Percentiles rank a stretch among this genome's conserved stretches.
phyloP scores from a whole-genome alignment of 1,284 basidiomycete species.

The Tilletia indica region DNA sequence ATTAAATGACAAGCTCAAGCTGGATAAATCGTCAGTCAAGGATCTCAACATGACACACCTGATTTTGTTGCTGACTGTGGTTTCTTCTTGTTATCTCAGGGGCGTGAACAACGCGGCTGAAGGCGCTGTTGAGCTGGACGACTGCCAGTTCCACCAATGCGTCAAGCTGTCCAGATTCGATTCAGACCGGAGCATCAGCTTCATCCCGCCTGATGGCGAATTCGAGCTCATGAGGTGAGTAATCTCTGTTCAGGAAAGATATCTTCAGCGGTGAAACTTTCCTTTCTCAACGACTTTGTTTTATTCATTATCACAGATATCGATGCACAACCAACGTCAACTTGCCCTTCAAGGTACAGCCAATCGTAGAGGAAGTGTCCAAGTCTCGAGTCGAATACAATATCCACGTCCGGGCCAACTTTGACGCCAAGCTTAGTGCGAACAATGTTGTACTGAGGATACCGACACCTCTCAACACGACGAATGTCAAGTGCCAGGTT shows the following conservation, averaged over 20 bases:
- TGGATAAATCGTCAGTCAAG: conserved; percentile 68
- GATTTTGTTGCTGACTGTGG: background rate
- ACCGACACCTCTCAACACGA: conserved; percentile 92
- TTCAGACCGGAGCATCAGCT: conserved; percentile 85
- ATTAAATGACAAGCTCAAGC: conserved; percentile 93
- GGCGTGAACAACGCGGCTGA: conserved; percentile 32
- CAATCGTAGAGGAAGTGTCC: conserved; percentile 87
- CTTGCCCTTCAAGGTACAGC: conserved; percentile 82
- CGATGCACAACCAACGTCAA: conserved; percentile 94
- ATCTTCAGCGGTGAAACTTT: too few relatives aligned
- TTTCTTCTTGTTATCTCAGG: too few relatives aligned
- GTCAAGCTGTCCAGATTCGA: conserved; percentile 93
- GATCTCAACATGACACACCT: background rate
- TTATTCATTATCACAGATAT: conserved; percentile 60
- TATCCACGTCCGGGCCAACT: conserved; percentile 82
- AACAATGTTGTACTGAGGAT: conserved; percentile 89
- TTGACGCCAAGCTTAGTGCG: conserved; percentile 85
- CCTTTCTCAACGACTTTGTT: background rate
- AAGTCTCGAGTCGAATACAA: conserved; percentile 89
- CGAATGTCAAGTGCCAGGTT: conserved; percentile 85
- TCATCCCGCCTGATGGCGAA: conserved; percentile 97
- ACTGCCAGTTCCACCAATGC: conserved; percentile 98
- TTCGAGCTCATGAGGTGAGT: conserved; percentile 87
- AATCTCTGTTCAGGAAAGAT: background rate
- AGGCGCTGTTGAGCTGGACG: conserved; percentile 71